These are phyloP conservation scores for Trebouxia gelatinosa DNA, from an alignment of 163 green algal species.

Conservation along the genomic window DNA sequence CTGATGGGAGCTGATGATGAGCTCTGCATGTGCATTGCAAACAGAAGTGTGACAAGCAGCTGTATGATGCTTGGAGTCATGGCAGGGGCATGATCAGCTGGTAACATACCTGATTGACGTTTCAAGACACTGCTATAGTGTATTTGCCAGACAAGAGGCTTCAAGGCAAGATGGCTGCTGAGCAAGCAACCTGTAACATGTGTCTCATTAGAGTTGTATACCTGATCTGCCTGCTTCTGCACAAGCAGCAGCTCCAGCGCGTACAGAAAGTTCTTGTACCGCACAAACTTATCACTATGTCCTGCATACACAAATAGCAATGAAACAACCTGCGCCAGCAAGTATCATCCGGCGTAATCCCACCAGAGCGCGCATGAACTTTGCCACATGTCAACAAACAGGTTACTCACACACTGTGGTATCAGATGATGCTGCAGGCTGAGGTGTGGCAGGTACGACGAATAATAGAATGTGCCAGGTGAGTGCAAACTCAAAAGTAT, in stretches of 20 bases:
- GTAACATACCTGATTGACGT: too few relatives aligned
- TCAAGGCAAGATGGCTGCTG: too few relatives aligned
- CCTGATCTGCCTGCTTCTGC: neutral
- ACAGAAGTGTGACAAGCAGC: too few relatives aligned
- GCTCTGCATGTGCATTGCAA: neutral
- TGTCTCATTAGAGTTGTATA: neutral
- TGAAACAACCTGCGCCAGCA: neutral
- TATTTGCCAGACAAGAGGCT: too few relatives aligned
- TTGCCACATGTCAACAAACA: neutral
- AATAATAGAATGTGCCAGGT: neutral
- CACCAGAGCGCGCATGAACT: too few relatives aligned
- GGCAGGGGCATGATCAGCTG: neutral
- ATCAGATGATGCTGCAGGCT: too few relatives aligned
- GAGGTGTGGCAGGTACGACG: neutral
- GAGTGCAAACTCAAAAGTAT: neutral
- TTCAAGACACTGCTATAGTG: too few relatives aligned
- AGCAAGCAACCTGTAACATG: neutral
- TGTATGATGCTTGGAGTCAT: neutral
- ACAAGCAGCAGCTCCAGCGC: neutral
- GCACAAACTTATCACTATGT: constrained; percentile 20
- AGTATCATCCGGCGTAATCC: too few relatives aligned
- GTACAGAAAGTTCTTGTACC: constrained; percentile 4
- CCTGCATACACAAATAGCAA: neutral
- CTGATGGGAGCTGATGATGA: neutral
- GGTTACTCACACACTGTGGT: neutral